Evolutionary conservation across 352 stramenopile genomes (phyloP), one percentile per base, ranked within the genome.

Genomic region (Pseudoperonospora humuli): DNA sequence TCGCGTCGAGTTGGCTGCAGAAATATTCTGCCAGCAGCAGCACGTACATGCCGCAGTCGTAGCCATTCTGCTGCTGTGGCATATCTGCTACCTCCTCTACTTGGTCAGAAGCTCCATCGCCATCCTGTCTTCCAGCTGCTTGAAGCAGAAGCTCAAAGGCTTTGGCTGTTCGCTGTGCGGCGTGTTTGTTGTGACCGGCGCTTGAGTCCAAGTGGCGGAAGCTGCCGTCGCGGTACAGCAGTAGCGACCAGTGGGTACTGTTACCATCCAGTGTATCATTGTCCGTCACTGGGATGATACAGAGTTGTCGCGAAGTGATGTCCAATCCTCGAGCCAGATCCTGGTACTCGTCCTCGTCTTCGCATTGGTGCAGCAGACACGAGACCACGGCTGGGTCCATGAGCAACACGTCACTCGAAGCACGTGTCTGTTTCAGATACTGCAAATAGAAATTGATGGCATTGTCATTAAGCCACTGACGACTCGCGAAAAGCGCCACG

Each of bases 391-490:
- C 74, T 7, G 80, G 73, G 45, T 93, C 80, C 62, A 86, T 73
- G 34, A 90, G 57, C 37, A 90, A 45, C 33, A 87, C 49, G 45
- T 64, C 54, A 32, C 39, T 50, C 19, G n/a, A 20, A 36, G 21
- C 23, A 5, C 55, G 20, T 5, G 69, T 71, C 24, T 76, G 71
- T 21, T 67, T 70, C 20, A 88, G 31, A 45, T 70, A 81, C 54
- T 82, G 66, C 36, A 93, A 69, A 57, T 86, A 90, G 45, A 93
- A 93, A 67, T 90, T 78, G 50, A 93, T 64, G 17, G 75, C 57
- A 20, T 79, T 89, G 57, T 93, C 80, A 47, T 93, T 90, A 21
- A 93, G 78, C 80, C 80, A 93, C 48, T 80, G 53, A 8, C 29
- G 50, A 9, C 37, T 40, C 4, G 38, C 9, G 41, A 93, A 89